Percentiles rank a stretch among this genome's conserved stretches.
These are phyloP conservation scores for Elongisporangium undulatum DNA, from an alignment of 352 stramenopile species.

Conservation along the genomic window DNA sequence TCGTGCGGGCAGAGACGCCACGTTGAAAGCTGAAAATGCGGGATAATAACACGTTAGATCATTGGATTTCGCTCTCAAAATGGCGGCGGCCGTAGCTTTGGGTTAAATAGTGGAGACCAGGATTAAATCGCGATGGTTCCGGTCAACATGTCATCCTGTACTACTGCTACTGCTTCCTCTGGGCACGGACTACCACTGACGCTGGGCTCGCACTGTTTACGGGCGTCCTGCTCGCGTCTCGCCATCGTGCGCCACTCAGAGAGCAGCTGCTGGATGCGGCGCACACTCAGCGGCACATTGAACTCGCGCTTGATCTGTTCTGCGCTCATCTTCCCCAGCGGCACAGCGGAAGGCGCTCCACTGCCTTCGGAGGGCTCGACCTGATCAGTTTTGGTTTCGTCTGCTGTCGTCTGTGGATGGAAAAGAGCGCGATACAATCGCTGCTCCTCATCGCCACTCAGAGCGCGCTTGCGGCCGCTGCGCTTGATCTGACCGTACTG, in stretches of 20 bases:
- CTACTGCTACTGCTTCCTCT: conserved; percentile 1
- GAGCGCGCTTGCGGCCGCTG: conserved; percentile 43
- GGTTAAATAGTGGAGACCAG: background rate
- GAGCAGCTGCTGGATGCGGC: conserved; percentile 52
- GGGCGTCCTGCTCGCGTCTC: conserved; percentile 26
- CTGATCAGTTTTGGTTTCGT: background rate
- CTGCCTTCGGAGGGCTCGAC: background rate
- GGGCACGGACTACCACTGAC: background rate
- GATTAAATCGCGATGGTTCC: background rate
- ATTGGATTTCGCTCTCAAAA: no score
- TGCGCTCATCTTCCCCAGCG: conserved; percentile 27
- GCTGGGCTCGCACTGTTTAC: conserved; percentile 4
- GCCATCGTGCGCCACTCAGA: conserved; percentile 38
- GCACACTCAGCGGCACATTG: conserved; percentile 40
- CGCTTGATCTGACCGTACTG: conserved; percentile 48
- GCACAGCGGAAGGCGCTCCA: background rate
- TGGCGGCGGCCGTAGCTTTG: background rate
- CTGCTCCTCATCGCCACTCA: conserved; percentile 33
- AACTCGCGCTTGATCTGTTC: conserved; percentile 46
- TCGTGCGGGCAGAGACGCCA: conserved; percentile 18
- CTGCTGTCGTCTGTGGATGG: background rate
- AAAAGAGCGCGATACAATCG: conserved; percentile 34
- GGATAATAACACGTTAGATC: background rate
- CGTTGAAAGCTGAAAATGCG: background rate
- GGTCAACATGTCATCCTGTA: background rate